Evolutionary conservation across 2,329 filamentous ascomycete species (phyloP).

Genomic region (Cordyceps cicadae): DNA sequence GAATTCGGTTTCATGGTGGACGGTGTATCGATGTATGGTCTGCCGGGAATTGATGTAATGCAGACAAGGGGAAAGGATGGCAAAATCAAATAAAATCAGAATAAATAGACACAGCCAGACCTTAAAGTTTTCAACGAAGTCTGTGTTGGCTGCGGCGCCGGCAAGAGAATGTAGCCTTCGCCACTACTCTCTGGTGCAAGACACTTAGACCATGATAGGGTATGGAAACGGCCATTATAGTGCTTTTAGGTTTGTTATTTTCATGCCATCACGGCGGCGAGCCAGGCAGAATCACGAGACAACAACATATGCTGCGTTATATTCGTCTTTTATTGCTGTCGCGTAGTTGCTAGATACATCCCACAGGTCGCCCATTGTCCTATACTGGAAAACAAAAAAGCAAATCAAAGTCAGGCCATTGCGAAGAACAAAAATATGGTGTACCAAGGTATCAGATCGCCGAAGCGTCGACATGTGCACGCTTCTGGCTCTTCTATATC

Average conservation of each 20-base stretch:
- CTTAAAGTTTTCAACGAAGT: no score
- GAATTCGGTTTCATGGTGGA: background rate
- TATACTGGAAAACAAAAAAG: background rate
- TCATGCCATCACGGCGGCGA: background rate
- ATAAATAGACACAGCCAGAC: no score
- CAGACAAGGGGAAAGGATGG: background rate
- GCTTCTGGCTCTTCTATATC: conserved; percentile 8
- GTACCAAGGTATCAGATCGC: background rate
- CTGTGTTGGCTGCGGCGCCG: no score
- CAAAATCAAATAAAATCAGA: no score
- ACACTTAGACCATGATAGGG: background rate
- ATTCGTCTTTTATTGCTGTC: conserved; percentile 11
- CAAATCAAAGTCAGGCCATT: background rate
- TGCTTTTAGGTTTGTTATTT: background rate
- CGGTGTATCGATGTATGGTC: no score
- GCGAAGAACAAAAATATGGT: conserved; percentile 1
- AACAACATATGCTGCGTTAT: background rate
- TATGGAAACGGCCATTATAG: background rate
- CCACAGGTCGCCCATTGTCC: background rate
- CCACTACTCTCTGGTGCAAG: no score
- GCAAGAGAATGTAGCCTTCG: no score
- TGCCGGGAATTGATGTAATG: background rate
- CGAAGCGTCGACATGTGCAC: background rate
- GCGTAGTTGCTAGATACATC: conserved; percentile 11
- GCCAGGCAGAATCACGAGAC: background rate